Percentiles rank a stretch among this genome's conserved stretches.
Conservation (phyloP, 108 stramenopile genomes). For the Hondaea fermentalgiana region DNA sequence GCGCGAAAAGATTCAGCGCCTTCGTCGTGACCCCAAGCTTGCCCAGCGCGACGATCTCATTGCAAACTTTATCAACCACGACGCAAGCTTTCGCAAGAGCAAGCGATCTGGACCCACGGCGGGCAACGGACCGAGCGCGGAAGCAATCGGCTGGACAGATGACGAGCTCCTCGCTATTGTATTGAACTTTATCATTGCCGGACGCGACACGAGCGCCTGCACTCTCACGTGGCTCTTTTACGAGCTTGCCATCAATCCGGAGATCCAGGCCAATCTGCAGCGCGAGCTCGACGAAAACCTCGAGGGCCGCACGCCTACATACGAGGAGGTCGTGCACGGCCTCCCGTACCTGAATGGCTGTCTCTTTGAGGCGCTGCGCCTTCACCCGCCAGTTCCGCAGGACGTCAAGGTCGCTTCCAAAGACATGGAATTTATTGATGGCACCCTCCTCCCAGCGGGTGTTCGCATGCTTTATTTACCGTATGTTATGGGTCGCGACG, state of each 20-base stretch:
- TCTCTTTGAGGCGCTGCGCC: conserved; percentile 40
- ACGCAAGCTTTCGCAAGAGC: neutral
- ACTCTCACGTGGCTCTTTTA: conserved; percentile 47
- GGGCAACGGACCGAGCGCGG: neutral
- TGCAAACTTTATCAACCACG: neutral
- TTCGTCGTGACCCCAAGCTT: conserved; percentile 17
- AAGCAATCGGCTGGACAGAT: neutral
- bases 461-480: conserved; percentile 28
- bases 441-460: conserved; percentile 35
- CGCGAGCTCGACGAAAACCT: conserved; percentile 29
- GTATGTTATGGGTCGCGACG: conserved; percentile 37
- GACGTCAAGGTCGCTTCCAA: conserved; percentile 31
- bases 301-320: neutral
- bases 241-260: conserved; percentile 38
- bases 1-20: neutral
- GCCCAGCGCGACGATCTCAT: conserved; percentile 17
- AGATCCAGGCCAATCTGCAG: conserved; percentile 25
- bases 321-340: neutral
- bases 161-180: conserved; percentile 41
- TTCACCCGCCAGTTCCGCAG: conserved; percentile 47
- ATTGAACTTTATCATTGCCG: conserved; percentile 46
- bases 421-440: conserved; percentile 42
- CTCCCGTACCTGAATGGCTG: neutral
- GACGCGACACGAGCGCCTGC: conserved; percentile 51
- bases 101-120: too few species aligned